Evolutionary conservation across 106 monocot genomes (phyloP).

Genomic region (Dendrobium officinale): DNA sequence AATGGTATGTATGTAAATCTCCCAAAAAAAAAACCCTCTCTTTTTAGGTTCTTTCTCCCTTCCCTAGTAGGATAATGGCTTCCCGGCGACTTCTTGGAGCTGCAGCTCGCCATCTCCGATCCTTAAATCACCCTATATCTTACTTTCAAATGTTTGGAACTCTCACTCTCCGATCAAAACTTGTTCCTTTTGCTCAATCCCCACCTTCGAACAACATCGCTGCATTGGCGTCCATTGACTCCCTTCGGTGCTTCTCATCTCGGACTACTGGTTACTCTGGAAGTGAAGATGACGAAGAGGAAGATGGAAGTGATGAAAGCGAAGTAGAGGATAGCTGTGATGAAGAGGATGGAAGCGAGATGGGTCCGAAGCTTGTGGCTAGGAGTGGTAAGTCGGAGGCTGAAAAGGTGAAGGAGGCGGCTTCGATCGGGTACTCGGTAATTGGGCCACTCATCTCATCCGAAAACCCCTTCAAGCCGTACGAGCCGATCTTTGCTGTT

Average conservation of each 20-base stretch:
- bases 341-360: conserved; percentile 26
- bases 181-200: background rate
- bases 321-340: conserved; percentile 23
- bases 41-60: too few relatives aligned
- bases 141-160: background rate
- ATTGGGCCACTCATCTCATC: conserved; percentile 55
- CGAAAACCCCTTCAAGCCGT: conserved; percentile 81
- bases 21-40: too few relatives aligned
- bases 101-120: conserved; percentile 21
- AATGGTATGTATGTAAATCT: too few relatives aligned
- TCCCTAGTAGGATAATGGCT: too few relatives aligned
- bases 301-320: conserved; percentile 18
- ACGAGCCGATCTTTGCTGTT: conserved; percentile 76
- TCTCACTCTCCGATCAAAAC: background rate
- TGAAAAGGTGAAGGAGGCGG: conserved; percentile 66
- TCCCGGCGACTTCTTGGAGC: background rate
- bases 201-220: background rate
- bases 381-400: conserved; percentile 56
- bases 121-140: conserved; percentile 9
- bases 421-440: conserved; percentile 73
- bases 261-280: conserved; percentile 9
- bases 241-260: conserved; percentile 17
- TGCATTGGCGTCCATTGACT: background rate
- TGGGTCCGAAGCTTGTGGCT: conserved; percentile 1
- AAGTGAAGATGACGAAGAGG: conserved; percentile 30